A percentile compares a stretch with the other conserved stretches of the same genome.
Conservation (phyloP, 2,329 filamentous ascomycete genomes). For the Botryotinia calthae region DNA sequence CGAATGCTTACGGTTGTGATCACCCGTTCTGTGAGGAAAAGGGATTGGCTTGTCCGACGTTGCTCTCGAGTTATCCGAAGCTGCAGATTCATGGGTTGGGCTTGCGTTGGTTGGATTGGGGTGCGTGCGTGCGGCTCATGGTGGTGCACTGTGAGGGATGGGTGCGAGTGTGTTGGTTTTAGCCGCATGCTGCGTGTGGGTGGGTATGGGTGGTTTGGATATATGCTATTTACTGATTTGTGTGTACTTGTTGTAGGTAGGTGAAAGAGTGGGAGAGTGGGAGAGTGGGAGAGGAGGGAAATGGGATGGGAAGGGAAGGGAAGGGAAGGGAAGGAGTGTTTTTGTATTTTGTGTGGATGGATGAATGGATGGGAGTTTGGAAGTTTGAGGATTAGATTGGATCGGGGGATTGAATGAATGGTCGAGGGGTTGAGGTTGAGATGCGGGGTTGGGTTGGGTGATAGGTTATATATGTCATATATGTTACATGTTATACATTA, state of each 20-base stretch:
- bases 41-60: neutral
- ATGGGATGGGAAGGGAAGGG: neutral
- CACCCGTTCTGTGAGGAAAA: neutral
- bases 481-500: neutral
- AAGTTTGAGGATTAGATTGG: neutral
- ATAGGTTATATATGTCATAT: neutral
- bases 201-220: neutral
- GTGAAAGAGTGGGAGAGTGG: neutral
- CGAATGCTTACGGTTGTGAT: conserved; percentile 15
- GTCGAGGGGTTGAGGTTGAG: neutral
- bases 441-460: conserved; percentile 1
- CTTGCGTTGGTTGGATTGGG: neutral
- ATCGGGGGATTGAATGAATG: neutral
- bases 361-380: neutral
- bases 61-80: neutral
- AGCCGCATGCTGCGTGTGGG: conserved; percentile 5
- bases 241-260: too few relatives aligned
- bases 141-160: neutral
- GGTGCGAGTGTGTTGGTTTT: neutral
- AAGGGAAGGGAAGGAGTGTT: neutral
- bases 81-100: neutral
- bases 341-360: neutral
- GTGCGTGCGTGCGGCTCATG: conserved; percentile 9
- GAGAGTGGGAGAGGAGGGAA: neutral
- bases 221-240: too few relatives aligned